These are phyloP conservation scores for Suillus discolor DNA, from an alignment of 768 basidiomycete species.

Conservation along the genomic window DNA sequence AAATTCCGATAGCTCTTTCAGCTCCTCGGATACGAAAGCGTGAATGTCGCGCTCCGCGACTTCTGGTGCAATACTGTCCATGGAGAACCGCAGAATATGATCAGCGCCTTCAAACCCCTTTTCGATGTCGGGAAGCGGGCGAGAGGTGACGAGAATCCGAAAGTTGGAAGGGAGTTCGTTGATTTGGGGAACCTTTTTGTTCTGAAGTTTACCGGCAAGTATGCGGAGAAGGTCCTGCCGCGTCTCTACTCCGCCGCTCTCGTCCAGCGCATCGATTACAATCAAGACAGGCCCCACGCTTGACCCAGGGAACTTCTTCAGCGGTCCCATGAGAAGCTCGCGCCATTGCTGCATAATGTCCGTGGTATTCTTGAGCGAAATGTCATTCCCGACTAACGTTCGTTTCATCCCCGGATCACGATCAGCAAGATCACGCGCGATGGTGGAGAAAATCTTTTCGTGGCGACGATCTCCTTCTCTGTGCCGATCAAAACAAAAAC, in stretches of 20 bases:
- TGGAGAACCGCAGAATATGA: background rate
- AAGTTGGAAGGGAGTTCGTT: slow-evolving; percentile 10
- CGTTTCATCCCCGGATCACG: slow-evolving; percentile 13
- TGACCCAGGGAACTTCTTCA: background rate
- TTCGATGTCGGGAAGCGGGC: slow-evolving; percentile 4
- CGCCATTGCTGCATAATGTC: slow-evolving; percentile 16
- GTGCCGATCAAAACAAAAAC: slow-evolving; percentile 19
- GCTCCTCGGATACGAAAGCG: background rate
- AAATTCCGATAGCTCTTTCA: background rate
- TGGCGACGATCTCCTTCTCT: slow-evolving; percentile 5
- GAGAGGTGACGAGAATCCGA: slow-evolving; percentile 13
- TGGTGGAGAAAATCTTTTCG: slow-evolving; percentile 30
- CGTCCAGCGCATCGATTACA: slow-evolving; percentile 30
- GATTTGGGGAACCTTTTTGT: background rate
- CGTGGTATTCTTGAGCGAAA: background rate
- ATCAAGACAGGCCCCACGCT: slow-evolving; percentile 24
- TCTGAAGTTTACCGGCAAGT: slow-evolving; percentile 9
- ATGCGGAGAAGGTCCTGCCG: slow-evolving; percentile 25
- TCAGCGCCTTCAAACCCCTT: background rate
- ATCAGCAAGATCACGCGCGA: slow-evolving; percentile 25
- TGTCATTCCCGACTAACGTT: background rate
- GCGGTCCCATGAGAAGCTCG: slow-evolving; percentile 20
- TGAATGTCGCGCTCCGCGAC: background rate
- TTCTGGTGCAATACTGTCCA: background rate
- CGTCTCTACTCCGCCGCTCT: slow-evolving; percentile 9